A percentile compares a stretch with the other conserved stretches of the same genome.
Conservation (phyloP, 1,284 basidiomycete genomes). For the Fomitopsis schrenkii region DNA sequence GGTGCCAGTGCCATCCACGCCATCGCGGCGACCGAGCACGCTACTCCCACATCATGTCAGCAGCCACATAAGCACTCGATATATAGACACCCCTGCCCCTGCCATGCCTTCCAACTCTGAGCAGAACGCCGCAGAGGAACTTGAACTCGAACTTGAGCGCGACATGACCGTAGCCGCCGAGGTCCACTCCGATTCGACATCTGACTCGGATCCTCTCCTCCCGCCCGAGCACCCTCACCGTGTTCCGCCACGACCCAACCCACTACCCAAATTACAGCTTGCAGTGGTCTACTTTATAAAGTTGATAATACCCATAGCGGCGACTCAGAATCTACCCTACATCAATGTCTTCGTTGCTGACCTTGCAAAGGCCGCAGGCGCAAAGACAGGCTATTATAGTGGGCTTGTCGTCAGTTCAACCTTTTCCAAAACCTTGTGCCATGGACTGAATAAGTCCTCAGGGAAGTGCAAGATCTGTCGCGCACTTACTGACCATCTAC, state of each 20-base stretch:
- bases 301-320: slow-evolving; percentile 25
- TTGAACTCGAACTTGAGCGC: background rate
- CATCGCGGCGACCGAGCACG: slow-evolving; percentile 1
- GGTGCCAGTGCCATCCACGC: slow-evolving; percentile 2
- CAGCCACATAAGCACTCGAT: background rate
- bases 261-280: slow-evolving; percentile 26
- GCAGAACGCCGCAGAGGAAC: no score
- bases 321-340: slow-evolving; percentile 30
- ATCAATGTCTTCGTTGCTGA: slow-evolving; percentile 32
- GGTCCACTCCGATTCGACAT: background rate
- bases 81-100: background rate
- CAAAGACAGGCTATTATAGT: slow-evolving; percentile 30
- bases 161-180: background rate
- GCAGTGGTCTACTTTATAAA: slow-evolving; percentile 28
- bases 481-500: slow-evolving; percentile 31
- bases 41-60: background rate
- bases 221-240: background rate
- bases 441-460: slow-evolving; percentile 2
- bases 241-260: slow-evolving; percentile 8
- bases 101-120: no score
- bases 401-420: slow-evolving; percentile 24
- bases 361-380: slow-evolving; percentile 24
- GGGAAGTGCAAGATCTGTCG: slow-evolving; percentile 26
- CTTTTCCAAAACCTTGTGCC: background rate
- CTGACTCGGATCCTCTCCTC: background rate